A percentile compares a stretch with the other conserved stretches of the same genome.
Conservation (phyloP, 192 early-diverging fungal species). For the Backusella parvicylindrica region DNA sequence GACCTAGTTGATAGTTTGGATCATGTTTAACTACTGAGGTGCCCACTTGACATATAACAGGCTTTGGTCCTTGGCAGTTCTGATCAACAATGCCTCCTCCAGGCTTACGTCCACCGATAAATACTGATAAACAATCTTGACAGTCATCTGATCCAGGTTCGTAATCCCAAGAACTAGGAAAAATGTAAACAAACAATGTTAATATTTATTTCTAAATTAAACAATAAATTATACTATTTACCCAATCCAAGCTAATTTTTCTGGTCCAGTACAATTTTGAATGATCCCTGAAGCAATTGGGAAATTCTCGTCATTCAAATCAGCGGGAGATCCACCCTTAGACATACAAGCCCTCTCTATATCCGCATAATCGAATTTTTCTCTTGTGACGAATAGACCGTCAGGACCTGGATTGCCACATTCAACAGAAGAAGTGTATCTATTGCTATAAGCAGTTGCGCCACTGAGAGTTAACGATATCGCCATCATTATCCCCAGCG, state of each 20-base stretch:
- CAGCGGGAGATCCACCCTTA: background rate
- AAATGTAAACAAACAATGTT: background rate
- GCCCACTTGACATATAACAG: background rate
- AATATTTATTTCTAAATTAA: background rate
- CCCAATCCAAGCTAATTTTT: background rate
- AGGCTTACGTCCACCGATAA: background rate
- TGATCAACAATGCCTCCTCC: background rate
- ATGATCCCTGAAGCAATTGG: background rate
- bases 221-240: background rate
- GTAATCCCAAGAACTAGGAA: slow-evolving; percentile 7
- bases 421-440: background rate
- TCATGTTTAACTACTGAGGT: background rate
- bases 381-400: background rate
- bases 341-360: background rate
- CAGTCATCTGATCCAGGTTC: background rate
- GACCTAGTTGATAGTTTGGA: background rate
- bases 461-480: background rate
- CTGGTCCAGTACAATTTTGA: background rate
- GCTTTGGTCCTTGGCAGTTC: background rate
- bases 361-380: background rate
- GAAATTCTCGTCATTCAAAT: background rate
- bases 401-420: background rate
- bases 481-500: background rate
- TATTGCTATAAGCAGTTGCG: background rate
- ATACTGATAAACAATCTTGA: background rate